A percentile compares a stretch with the other conserved stretches of the same genome.
These are phyloP conservation scores for Aspergillus hancockii DNA, from an alignment of 495 filamentous ascomycete genomes.

Conservation along the genomic window DNA sequence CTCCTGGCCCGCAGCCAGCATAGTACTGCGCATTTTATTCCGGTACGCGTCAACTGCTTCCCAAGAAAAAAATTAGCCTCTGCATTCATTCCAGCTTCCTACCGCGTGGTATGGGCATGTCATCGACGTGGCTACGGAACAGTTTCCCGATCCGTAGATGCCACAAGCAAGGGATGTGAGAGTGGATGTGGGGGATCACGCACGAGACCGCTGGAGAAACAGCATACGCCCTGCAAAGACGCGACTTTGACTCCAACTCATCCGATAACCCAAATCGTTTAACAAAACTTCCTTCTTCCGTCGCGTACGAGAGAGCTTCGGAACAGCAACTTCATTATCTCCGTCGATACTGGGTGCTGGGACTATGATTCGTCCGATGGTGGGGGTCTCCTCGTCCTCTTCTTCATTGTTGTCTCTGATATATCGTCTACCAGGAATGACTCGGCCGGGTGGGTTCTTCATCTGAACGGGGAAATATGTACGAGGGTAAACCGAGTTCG, in stretches of 20 bases:
- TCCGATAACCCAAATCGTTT: slow-evolving; percentile 91
- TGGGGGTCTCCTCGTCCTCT: slow-evolving; percentile 53
- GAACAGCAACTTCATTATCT: slow-evolving; percentile 70
- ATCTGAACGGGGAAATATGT: slow-evolving; percentile 87
- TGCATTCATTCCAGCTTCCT: slow-evolving; percentile 4
- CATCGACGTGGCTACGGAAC: not conserved
- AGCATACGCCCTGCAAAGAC: slow-evolving; percentile 81
- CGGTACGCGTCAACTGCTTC: slow-evolving; percentile 88
- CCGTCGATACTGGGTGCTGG: slow-evolving; percentile 76
- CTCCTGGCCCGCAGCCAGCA: slow-evolving; percentile 73
- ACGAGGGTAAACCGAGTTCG: slow-evolving; percentile 84
- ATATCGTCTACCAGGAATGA: slow-evolving; percentile 63
- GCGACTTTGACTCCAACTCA: slow-evolving; percentile 92
- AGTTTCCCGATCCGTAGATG: slow-evolving; percentile 4
- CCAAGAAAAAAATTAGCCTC: slow-evolving; percentile 2
- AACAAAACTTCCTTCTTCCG: slow-evolving; percentile 78
- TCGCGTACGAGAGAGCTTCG: slow-evolving; percentile 63
- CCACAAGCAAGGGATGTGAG: slow-evolving; percentile 9
- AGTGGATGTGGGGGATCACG: slow-evolving; percentile 41
- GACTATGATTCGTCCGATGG: slow-evolving; percentile 58
- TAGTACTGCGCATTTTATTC: slow-evolving; percentile 84
- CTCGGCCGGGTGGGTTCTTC: slow-evolving; percentile 69
- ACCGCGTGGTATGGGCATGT: not conserved
- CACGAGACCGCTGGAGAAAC: slow-evolving; percentile 90
- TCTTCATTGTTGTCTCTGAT: slow-evolving; percentile 61